Conservation (phyloP, 2,329 filamentous ascomycete species). For the Pseudophaeomoniella oleicola region DNA sequence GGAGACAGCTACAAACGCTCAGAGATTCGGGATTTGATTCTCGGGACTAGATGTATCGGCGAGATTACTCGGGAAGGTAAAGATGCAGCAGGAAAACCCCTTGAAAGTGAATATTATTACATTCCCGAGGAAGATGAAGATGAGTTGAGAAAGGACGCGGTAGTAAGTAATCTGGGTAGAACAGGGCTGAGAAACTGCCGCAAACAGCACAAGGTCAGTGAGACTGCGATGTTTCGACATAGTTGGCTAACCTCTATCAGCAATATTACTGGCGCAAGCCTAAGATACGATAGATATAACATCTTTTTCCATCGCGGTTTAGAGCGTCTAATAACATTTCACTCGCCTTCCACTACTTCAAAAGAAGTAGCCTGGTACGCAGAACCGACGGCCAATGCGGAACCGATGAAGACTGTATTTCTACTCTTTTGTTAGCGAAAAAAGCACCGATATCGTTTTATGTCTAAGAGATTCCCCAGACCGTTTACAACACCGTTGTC, state of each 20-base stretch:
- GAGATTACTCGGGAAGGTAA: constrained; percentile 85
- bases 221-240: constrained; percentile 4
- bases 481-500: no score
- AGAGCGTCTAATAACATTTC: no score
- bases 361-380: no score
- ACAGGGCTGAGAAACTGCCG: constrained; percentile 78
- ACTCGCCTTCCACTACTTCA: no score
- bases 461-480: no score
- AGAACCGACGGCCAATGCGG: no score
- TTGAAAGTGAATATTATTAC: constrained; percentile 97
- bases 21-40: constrained; percentile 57
- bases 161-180: constrained; percentile 74
- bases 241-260: constrained; percentile 24
- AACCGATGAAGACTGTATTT: no score
- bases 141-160: constrained; percentile 60
- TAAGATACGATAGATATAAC: no score
- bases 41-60: constrained; percentile 64
- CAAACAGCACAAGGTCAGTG: constrained; percentile 87
- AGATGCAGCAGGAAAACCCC: constrained; percentile 80
- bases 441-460: no score
- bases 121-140: constrained; percentile 76
- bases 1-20: constrained; percentile 32
- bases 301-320: no score
- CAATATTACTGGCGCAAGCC: constrained; percentile 62
- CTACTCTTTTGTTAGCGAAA: no score